A percentile compares a stretch with the other conserved stretches of the same genome.
Conservation (phyloP, 371 early-diverging fungal genomes). For the Mucor circinelloides region DNA sequence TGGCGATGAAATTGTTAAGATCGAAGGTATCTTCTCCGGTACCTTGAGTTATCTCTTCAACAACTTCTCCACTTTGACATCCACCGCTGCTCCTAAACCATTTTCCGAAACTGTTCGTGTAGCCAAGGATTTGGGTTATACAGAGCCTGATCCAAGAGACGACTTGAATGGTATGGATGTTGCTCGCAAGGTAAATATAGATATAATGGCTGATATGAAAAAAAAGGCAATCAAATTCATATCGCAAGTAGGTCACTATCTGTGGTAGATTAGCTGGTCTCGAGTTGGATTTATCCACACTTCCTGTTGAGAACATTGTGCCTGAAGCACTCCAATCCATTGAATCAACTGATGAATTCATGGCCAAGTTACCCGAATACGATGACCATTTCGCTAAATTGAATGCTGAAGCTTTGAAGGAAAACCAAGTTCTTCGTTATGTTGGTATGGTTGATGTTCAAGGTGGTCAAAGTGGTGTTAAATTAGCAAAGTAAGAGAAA, state of each 20-base stretch:
- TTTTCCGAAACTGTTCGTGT: constrained; percentile 90
- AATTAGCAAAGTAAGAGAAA: constrained; percentile 66
- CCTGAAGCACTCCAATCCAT: constrained; percentile 82
- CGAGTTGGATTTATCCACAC: constrained; percentile 71
- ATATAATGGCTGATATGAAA: background rate
- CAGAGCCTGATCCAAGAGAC: constrained; percentile 98
- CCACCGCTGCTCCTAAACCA: constrained; percentile 44
- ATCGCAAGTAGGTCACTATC: constrained; percentile 68
- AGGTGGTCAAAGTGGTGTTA: constrained; percentile 72
- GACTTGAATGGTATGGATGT: constrained; percentile 98
- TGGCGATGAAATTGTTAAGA: constrained; percentile 87
- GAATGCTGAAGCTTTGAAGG: constrained; percentile 73
- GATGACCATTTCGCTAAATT: constrained; percentile 82
- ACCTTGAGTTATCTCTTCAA: constrained; percentile 96
- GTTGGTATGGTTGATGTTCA: constrained; percentile 88
- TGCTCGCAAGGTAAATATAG: constrained; percentile 44
- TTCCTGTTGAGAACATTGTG: constrained; percentile 93
- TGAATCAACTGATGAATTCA: constrained; percentile 78
- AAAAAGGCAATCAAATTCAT: background rate
- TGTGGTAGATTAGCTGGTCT: constrained; percentile 89
- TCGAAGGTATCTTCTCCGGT: constrained; percentile 97
- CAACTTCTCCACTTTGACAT: constrained; percentile 75
- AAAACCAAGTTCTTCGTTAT: constrained; percentile 85
- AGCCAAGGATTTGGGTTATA: constrained; percentile 94
- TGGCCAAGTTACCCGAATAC: constrained; percentile 79